These are phyloP conservation scores for Cladorrhinum sp. DNA, from an alignment of 2,329 filamentous ascomycete species.

Conservation along the genomic window DNA sequence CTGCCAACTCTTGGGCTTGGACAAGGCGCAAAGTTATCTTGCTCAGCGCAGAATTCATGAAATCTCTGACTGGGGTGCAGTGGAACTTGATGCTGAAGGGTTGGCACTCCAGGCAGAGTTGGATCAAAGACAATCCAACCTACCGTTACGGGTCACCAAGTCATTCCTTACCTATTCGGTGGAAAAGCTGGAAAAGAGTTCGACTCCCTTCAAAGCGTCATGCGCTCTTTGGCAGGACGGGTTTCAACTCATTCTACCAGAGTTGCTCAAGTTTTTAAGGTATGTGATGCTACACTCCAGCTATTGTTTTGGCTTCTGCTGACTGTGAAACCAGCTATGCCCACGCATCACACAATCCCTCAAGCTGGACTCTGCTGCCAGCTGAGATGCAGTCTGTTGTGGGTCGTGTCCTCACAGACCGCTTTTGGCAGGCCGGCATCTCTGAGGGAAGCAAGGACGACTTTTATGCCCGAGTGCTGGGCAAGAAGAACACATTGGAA, in stretches of 20 bases:
- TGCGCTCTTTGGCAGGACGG: conserved; percentile 80
- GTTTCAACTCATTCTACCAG: conserved; percentile 79
- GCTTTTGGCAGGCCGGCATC: conserved; percentile 98
- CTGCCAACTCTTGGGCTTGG: conserved; percentile 73
- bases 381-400: conserved; percentile 74
- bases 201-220: conserved; percentile 70
- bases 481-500: conserved; percentile 85
- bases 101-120: conserved; percentile 75
- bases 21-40: conserved; percentile 78
- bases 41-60: conserved; percentile 68
- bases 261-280: conserved; percentile 78
- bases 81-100: conserved; percentile 74
- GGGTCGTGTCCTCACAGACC: conserved; percentile 79
- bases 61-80: conserved; percentile 77
- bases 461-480: conserved; percentile 87
- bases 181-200: conserved; percentile 76
- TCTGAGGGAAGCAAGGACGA: conserved; percentile 94
- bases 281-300: conserved; percentile 34
- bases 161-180: conserved; percentile 90
- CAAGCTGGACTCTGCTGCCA: conserved; percentile 77
- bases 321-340: conserved; percentile 60
- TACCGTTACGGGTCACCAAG: conserved; percentile 85
- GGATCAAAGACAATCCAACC: conserved; percentile 67
- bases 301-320: background rate
- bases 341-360: conserved; percentile 84